These are phyloP conservation scores for Jaapia argillacea DNA, from an alignment of 768 basidiomycete species.

Conservation along the genomic window DNA sequence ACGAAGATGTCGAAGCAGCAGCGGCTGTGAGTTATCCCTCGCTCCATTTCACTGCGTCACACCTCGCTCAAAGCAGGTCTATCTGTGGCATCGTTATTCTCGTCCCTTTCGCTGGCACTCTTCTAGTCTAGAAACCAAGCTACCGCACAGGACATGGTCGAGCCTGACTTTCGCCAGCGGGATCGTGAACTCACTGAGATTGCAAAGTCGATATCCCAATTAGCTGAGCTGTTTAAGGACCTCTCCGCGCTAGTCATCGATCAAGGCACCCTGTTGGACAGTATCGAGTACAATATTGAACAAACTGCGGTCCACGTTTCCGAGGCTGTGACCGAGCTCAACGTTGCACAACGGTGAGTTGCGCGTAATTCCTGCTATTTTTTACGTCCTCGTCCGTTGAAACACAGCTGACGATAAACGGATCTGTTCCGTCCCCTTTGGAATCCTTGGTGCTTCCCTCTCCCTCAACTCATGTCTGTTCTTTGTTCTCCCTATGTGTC, in stretches of 20 bases:
- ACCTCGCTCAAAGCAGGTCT: too few species aligned
- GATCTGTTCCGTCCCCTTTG: too few species aligned
- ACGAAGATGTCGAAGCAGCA: conserved; percentile 85
- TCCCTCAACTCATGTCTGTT: background rate
- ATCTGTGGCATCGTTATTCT: background rate
- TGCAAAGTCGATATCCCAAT: conserved; percentile 80
- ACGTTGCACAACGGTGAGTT: conserved; percentile 72
- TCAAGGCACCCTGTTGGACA: conserved; percentile 94
- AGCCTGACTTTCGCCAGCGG: conserved; percentile 34
- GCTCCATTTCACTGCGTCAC: too few species aligned
- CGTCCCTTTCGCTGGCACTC: conserved; percentile 2
- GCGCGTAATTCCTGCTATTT: too few species aligned
- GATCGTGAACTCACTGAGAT: conserved; percentile 79
- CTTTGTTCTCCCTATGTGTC: background rate
- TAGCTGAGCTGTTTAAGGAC: conserved; percentile 96
- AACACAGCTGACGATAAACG: too few species aligned
- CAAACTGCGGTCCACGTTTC: conserved; percentile 74
- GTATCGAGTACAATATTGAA: conserved; percentile 96
- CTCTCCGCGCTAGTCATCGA: conserved; percentile 90
- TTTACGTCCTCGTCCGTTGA: background rate
- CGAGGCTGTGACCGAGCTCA: conserved; percentile 79
- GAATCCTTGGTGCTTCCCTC: background rate
- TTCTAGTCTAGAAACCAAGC: background rate
- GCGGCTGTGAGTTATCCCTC: conserved; percentile 29
- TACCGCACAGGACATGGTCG: conserved; percentile 22